phyloP scores from a whole-genome alignment of 805 yeast genomes.

The Blastobotrys americana region DNA sequence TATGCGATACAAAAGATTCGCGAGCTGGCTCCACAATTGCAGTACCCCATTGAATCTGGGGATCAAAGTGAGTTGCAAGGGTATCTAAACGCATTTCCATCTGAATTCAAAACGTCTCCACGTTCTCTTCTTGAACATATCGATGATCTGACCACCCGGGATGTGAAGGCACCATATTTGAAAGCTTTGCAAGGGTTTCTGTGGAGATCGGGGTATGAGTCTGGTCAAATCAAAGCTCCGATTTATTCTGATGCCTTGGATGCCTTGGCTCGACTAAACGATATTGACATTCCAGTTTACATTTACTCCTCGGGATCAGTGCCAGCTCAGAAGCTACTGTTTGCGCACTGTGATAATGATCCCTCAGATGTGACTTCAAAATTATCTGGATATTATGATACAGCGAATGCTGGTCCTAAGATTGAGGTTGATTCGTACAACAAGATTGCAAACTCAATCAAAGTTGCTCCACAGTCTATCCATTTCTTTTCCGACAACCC shows the following conservation, averaged over 20 bases:
- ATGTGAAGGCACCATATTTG: slow-evolving; percentile 68
- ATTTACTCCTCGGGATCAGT: slow-evolving; percentile 89
- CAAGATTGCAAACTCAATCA: slow-evolving; percentile 43
- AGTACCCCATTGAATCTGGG: slow-evolving; percentile 25
- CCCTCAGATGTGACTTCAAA: slow-evolving; percentile 45
- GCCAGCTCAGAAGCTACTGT: slow-evolving; percentile 75
- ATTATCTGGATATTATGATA: slow-evolving; percentile 72
- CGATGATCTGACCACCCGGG: slow-evolving; percentile 48
- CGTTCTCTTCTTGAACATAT: slow-evolving; percentile 42
- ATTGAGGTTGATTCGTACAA: slow-evolving; percentile 49
- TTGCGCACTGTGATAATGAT: slow-evolving; percentile 48
- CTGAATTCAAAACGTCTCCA: slow-evolving; percentile 24
- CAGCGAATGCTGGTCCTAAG: slow-evolving; percentile 75
- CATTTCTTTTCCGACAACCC: slow-evolving; percentile 78
- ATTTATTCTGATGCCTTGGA: slow-evolving; percentile 64
- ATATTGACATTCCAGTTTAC: slow-evolving; percentile 36
- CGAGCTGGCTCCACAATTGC: slow-evolving; percentile 16
- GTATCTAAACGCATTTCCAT: slow-evolving; percentile 43
- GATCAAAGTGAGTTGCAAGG: slow-evolving; percentile 19
- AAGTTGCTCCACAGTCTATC: slow-evolving; percentile 29
- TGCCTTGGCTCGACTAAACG: slow-evolving; percentile 33
- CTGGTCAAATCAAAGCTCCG: slow-evolving; percentile 74
- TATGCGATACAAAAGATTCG: slow-evolving; percentile 44
- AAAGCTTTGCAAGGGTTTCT: slow-evolving; percentile 77
- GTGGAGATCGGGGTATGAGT: slow-evolving; percentile 73